A percentile compares a stretch with the other conserved stretches of the same genome.
phyloP scores from a whole-genome alignment of 1,284 basidiomycete species.

The Grifola frondosa region DNA sequence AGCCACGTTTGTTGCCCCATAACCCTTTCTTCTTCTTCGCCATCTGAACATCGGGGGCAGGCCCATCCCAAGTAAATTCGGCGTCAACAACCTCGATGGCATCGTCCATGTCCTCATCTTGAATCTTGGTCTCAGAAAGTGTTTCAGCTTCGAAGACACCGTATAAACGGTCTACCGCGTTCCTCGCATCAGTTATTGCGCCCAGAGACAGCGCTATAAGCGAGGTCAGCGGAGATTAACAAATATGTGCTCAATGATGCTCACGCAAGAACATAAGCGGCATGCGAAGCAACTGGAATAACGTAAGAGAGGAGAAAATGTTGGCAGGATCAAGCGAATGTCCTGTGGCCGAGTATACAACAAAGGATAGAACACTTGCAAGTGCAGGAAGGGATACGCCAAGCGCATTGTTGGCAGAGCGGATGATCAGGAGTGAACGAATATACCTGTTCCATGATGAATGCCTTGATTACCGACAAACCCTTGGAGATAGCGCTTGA shows the following conservation, averaged over 20 bases:
- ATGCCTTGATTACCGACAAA: neutral
- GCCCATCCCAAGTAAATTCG: conserved; percentile 84
- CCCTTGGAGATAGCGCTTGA: neutral
- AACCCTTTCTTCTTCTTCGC: conserved; percentile 35
- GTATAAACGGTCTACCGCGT: conserved; percentile 69
- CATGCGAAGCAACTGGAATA: conserved; percentile 77
- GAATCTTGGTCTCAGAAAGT: conserved; percentile 51
- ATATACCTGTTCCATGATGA: conserved; percentile 50
- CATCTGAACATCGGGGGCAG: conserved; percentile 52
- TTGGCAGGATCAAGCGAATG: conserved; percentile 67
- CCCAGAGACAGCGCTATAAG: conserved; percentile 68
- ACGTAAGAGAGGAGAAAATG: conserved; percentile 80
- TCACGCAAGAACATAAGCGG: conserved; percentile 76
- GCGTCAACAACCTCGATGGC: conserved; percentile 69
- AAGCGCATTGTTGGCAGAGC: conserved; percentile 68
- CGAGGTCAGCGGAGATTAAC: neutral
- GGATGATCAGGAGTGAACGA: conserved; percentile 71
- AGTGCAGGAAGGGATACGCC: conserved; percentile 76
- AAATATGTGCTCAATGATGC: conserved; percentile 16
- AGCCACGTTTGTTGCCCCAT: conserved; percentile 22
- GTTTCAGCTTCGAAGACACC: conserved; percentile 80
- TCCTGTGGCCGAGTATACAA: conserved; percentile 74
- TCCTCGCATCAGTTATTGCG: conserved; percentile 76
- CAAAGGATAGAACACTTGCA: conserved; percentile 83
- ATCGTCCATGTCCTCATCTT: conserved; percentile 50